Conservation (phyloP, 2,329 filamentous ascomycete genomes). For the Neurospora sp. region DNA sequence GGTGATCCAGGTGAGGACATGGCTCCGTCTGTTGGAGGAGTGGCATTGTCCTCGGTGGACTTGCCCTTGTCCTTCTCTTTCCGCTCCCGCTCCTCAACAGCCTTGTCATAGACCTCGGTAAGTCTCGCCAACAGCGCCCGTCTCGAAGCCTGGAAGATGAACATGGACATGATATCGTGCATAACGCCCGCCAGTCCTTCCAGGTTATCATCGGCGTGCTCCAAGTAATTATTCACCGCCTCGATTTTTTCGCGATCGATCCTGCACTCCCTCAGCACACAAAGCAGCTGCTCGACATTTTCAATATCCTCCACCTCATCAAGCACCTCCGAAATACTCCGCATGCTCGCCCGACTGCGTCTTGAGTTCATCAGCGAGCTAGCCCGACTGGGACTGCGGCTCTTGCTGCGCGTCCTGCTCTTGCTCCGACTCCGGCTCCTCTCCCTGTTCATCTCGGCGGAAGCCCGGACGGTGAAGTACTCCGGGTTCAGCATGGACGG, state of each 20-base stretch:
- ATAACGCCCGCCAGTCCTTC: constrained; percentile 66
- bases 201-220: constrained; percentile 65
- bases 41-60: constrained; percentile 15
- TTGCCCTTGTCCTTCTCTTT: constrained; percentile 20
- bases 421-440: constrained; percentile 23
- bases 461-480: constrained; percentile 66
- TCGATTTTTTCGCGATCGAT: constrained; percentile 91
- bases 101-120: constrained; percentile 50
- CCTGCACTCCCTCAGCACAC: constrained; percentile 51
- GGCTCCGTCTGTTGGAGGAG: background rate
- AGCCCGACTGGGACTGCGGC: constrained; percentile 1
- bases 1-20: background rate
- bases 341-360: background rate
- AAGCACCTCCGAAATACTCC: background rate
- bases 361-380: background rate
- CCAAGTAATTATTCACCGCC: constrained; percentile 71
- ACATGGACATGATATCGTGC: constrained; percentile 73
- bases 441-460: constrained; percentile 27
- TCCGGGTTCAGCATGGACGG: constrained; percentile 62
- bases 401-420: constrained; percentile 24
- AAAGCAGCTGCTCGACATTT: constrained; percentile 60
- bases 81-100: constrained; percentile 37
- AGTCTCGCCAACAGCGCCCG: constrained; percentile 65
- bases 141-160: constrained; percentile 84
- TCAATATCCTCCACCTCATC: constrained; percentile 32